Evolutionary conservation across 371 early-diverging fungal genomes (phyloP).

Genomic region (Syncephalastrum sp.): DNA sequence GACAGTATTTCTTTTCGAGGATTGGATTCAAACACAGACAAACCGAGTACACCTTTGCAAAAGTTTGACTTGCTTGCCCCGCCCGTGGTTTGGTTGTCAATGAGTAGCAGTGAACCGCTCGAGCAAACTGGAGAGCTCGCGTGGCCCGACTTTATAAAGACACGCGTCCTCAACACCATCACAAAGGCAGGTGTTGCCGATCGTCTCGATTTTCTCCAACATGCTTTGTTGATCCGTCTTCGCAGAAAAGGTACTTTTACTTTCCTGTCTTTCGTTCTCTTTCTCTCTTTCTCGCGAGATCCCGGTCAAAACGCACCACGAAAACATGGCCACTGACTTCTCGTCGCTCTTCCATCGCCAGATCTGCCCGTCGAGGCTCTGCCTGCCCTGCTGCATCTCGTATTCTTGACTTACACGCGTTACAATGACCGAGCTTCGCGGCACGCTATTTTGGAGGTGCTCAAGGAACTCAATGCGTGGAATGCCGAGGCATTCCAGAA

Average conservation of each 20-base stretch:
- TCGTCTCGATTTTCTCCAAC: constrained; percentile 55
- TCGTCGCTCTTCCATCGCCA: constrained; percentile 14
- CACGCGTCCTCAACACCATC: constrained; percentile 46
- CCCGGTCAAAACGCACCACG: background rate
- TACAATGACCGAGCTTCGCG: constrained; percentile 66
- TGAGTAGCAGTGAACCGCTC: constrained; percentile 21
- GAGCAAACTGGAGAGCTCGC: constrained; percentile 47
- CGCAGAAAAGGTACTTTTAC: constrained; percentile 52
- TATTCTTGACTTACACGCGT: constrained; percentile 61
- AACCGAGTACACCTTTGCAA: no score
- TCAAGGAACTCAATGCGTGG: constrained; percentile 62
- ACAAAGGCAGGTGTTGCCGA: constrained; percentile 52
- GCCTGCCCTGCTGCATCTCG: constrained; percentile 51
- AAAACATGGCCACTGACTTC: background rate
- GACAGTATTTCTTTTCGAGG: no score
- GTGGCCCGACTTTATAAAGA: constrained; percentile 61
- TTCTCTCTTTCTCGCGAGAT: background rate
- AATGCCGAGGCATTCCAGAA: constrained; percentile 58
- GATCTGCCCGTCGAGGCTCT: constrained; percentile 59
- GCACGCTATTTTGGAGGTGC: constrained; percentile 52
- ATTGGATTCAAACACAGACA: no score
- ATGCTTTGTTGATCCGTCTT: constrained; percentile 55
- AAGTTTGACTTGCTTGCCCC: no score
- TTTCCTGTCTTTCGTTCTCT: background rate
- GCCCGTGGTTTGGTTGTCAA: no score